Percentiles rank a stretch among this genome's conserved stretches.
Evolutionary conservation across 2,329 filamentous ascomycete genomes (phyloP).

Genomic region (Canariomyces notabilis): DNA sequence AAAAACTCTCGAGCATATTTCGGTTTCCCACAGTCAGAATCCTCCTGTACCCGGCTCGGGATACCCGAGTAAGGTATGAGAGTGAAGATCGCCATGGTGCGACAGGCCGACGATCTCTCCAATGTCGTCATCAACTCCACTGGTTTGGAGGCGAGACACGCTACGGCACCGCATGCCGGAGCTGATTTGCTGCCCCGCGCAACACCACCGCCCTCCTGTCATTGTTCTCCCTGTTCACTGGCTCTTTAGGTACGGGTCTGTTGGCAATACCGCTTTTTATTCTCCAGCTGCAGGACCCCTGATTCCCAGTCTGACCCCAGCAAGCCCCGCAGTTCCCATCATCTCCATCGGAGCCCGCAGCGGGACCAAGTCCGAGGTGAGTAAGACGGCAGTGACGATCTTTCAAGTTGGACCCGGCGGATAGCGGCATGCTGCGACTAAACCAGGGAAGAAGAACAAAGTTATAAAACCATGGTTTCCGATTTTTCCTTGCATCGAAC

Average conservation of each 20-base stretch:
- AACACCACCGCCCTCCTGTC: background rate
- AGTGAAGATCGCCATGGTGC: background rate
- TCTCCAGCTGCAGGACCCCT: too few species aligned
- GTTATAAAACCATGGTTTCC: background rate
- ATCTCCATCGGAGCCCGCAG: slow-evolving; percentile 2
- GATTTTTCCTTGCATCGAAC: background rate
- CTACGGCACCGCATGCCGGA: background rate
- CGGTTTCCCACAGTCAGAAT: too few species aligned
- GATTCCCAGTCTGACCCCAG: too few species aligned
- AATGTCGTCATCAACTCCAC: slow-evolving; percentile 4
- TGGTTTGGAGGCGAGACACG: background rate
- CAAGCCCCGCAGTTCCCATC: too few species aligned
- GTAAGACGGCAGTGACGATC: background rate
- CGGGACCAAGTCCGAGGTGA: background rate
- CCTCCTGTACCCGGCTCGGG: background rate
- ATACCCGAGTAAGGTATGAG: background rate
- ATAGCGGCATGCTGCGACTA: background rate
- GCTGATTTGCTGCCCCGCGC: slow-evolving; percentile 1
- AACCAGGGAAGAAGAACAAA: background rate
- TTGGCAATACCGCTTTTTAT: too few species aligned
- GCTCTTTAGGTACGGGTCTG: too few species aligned
- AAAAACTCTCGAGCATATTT: too few species aligned
- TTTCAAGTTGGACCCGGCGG: too few species aligned
- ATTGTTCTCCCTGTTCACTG: too few species aligned
- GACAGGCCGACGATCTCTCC: background rate